Conservation (phyloP, 495 filamentous ascomycete species). For the Penicillium waksmanii region DNA sequence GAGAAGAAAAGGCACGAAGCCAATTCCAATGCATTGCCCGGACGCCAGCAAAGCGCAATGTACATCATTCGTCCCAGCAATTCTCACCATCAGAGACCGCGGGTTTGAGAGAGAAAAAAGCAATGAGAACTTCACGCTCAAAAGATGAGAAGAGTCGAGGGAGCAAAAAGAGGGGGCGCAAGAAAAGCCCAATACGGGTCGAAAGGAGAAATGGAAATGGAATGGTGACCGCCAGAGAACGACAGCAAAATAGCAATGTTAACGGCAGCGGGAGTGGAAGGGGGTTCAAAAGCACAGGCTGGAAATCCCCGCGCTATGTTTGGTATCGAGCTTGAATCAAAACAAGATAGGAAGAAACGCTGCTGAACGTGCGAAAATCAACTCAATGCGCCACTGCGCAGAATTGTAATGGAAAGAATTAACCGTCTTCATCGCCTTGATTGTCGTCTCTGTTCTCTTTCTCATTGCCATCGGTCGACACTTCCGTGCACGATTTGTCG, state of each 20-base stretch:
- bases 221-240: slow-evolving; percentile 19
- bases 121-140: slow-evolving; percentile 3
- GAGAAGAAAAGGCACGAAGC: slow-evolving; percentile 12
- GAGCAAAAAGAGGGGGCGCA: not conserved
- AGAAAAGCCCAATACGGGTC: slow-evolving; percentile 2
- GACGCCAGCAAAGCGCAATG: slow-evolving; percentile 33
- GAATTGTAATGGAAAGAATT: slow-evolving; percentile 19
- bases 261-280: slow-evolving; percentile 11
- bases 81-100: slow-evolving; percentile 14
- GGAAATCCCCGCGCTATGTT: slow-evolving; percentile 30
- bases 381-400: slow-evolving; percentile 18
- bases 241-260: slow-evolving; percentile 12
- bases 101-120: not conserved
- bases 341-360: slow-evolving; percentile 18
- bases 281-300: slow-evolving; percentile 14
- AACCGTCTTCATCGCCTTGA: slow-evolving; percentile 32
- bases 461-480: slow-evolving; percentile 31
- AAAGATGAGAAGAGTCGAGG: slow-evolving; percentile 2
- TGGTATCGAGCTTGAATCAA: slow-evolving; percentile 47
- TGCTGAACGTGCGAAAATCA: slow-evolving; percentile 17
- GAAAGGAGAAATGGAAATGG: slow-evolving; percentile 3
- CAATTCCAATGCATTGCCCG: slow-evolving; percentile 34
- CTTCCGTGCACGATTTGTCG: slow-evolving; percentile 20
- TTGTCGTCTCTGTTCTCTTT: slow-evolving; percentile 44
- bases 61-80: slow-evolving; percentile 25